These are phyloP conservation scores for Cladosporium sp. DNA, from an alignment of 2,329 filamentous ascomycete species.

Conservation along the genomic window DNA sequence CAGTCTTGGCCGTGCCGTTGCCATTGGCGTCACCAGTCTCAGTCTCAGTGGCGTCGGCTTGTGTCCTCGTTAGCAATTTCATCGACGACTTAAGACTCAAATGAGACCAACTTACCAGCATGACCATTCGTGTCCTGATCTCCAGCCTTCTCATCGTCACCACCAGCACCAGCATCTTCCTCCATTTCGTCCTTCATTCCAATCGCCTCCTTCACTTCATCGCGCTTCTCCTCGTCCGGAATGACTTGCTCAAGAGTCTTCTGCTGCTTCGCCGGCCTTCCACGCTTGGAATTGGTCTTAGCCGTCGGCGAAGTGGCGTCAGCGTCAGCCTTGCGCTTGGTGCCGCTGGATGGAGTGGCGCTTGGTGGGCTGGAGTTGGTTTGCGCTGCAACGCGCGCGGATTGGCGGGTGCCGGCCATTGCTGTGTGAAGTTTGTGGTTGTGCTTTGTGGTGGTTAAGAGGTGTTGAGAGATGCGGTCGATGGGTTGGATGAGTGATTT, in stretches of 20 bases:
- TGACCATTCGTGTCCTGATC: conserved; percentile 12
- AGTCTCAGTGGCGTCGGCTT: conserved; percentile 20
- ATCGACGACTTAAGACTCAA: not conserved
- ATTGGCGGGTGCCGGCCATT: conserved; percentile 32
- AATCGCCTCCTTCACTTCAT: conserved; percentile 15
- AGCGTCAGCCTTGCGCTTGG: conserved; percentile 37
- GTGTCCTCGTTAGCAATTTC: conserved; percentile 5
- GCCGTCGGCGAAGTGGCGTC: conserved; percentile 25
- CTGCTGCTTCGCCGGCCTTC: conserved; percentile 39
- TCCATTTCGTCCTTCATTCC: conserved; percentile 7
- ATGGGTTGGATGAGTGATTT: not conserved
- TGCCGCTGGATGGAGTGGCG: conserved; percentile 20
- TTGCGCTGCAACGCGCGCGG: conserved; percentile 20
- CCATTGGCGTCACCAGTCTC: conserved; percentile 20
- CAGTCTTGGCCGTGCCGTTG: conserved; percentile 23
- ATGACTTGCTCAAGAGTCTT: conserved; percentile 51
- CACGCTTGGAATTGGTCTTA: conserved; percentile 39
- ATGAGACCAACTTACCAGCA: conserved; percentile 16
- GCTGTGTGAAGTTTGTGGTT: not conserved
- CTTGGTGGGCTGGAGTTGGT: conserved; percentile 20
- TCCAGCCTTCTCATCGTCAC: conserved; percentile 16
- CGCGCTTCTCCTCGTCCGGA: conserved; percentile 31
- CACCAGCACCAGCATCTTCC: conserved; percentile 18
- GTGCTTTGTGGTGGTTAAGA: not conserved
- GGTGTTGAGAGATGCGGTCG: not conserved